These are phyloP conservation scores for Acacia concinna DNA, from an alignment of 331 rosid genomes.

Conservation along the genomic window DNA sequence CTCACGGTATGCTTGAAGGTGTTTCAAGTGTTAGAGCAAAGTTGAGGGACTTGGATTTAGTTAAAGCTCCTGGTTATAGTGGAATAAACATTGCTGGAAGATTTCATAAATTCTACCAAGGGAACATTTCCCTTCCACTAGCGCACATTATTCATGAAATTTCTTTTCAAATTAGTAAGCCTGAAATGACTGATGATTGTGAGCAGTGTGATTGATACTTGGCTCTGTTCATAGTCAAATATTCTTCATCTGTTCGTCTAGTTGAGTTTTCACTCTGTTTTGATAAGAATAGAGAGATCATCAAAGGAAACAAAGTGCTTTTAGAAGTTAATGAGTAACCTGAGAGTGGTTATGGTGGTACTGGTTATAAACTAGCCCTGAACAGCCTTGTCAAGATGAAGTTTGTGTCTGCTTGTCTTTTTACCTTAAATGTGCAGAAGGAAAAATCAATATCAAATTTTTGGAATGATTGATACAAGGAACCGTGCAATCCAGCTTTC, in stretches of 20 bases:
- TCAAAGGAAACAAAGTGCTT: not conserved
- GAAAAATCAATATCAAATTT: too few species aligned
- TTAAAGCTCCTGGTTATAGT: slow-evolving; percentile 67
- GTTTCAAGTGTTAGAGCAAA: slow-evolving; percentile 45
- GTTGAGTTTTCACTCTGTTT: not conserved
- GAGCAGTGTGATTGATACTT: slow-evolving; percentile 1
- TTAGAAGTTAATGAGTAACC: not conserved
- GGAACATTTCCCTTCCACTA: slow-evolving; percentile 49
- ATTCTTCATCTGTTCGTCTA: slow-evolving; percentile 4
- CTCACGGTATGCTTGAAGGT: slow-evolving; percentile 36
- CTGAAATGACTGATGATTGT: slow-evolving; percentile 21
- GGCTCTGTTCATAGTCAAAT: slow-evolving; percentile 3
- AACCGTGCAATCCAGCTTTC: too few species aligned
- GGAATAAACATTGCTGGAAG: slow-evolving; percentile 56
- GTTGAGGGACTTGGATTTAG: slow-evolving; percentile 54
- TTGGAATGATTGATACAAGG: too few species aligned
- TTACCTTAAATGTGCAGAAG: not conserved
- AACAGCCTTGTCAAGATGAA: too few species aligned
- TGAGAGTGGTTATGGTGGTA: not conserved
- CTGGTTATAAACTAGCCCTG: not conserved
- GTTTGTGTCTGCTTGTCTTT: not conserved
- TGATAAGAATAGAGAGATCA: not conserved
- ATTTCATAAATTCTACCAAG: slow-evolving; percentile 49
- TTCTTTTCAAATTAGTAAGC: slow-evolving; percentile 33
- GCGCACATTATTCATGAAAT: slow-evolving; percentile 35